Evolutionary conservation across 768 basidiomycete genomes (phyloP).

Genomic region (Calocera cornea): DNA sequence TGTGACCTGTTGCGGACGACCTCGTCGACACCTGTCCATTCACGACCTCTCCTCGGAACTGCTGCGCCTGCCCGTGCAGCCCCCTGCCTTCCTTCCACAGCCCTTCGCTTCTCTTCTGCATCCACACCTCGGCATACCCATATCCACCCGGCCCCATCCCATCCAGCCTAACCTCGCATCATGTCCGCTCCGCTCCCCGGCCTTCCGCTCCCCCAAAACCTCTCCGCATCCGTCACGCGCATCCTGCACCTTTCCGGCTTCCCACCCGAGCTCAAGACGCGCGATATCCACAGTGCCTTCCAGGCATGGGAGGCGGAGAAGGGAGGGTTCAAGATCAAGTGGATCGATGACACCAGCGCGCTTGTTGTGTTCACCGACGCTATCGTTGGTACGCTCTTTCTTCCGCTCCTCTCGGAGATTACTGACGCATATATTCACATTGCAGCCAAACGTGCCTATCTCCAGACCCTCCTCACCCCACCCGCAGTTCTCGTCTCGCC

Average conservation of each 20-base stretch:
- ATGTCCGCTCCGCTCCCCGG: background rate
- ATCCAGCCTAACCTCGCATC: background rate
- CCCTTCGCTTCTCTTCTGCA: constrained; percentile 3
- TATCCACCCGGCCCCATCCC: background rate
- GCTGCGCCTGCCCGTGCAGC: background rate
- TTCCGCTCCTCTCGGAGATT: constrained; percentile 6
- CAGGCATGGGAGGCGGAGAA: constrained; percentile 70
- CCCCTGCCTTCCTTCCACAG: background rate
- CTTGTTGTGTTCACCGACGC: constrained; percentile 91
- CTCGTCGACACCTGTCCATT: no score
- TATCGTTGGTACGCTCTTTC: constrained; percentile 54
- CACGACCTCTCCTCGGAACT: background rate
- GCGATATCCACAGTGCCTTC: constrained; percentile 74
- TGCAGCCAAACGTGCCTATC: constrained; percentile 88
- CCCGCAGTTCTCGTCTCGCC: constrained; percentile 53
- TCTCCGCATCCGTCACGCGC: constrained; percentile 91
- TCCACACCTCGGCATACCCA: background rate
- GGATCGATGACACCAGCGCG: constrained; percentile 93
- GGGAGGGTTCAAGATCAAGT: constrained; percentile 98
- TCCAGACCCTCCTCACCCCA: constrained; percentile 72
- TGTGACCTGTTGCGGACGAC: no score
- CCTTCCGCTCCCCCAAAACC: constrained; percentile 17
- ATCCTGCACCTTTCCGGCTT: constrained; percentile 90
- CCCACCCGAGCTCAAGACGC: constrained; percentile 89
- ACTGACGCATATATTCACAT: background rate